phyloP scores from a whole-genome alignment of 352 stramenopile species.

The Globisporangium sylvaticum region DNA sequence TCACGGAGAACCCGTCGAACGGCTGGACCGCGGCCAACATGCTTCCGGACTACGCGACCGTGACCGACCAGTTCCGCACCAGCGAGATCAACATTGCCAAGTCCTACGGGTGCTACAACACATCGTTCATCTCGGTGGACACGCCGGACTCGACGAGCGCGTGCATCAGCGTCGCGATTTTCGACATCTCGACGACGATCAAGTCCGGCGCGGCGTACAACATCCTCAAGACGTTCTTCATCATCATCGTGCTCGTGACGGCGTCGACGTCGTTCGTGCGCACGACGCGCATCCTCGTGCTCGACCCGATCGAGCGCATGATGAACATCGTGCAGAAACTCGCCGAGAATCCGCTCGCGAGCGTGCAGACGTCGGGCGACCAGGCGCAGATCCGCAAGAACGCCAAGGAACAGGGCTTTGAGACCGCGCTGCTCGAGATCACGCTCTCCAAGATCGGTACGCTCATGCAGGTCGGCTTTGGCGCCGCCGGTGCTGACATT shows the following conservation, averaged over 20 bases:
- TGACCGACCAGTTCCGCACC: slow-evolving; percentile 41
- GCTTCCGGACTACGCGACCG: slow-evolving; percentile 32
- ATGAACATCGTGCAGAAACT: slow-evolving; percentile 87
- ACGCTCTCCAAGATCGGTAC: slow-evolving; percentile 79
- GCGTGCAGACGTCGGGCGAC: slow-evolving; percentile 60
- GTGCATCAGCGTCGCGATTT: slow-evolving; percentile 78
- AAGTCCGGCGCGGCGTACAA: slow-evolving; percentile 66
- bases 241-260: slow-evolving; percentile 79
- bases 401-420: slow-evolving; percentile 73
- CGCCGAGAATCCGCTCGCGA: slow-evolving; percentile 85
- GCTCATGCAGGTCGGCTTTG: slow-evolving; percentile 86
- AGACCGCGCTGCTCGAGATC: slow-evolving; percentile 77
- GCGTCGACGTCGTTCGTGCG: slow-evolving; percentile 82
- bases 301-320: slow-evolving; percentile 91
- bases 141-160: slow-evolving; percentile 37
- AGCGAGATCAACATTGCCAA: slow-evolving; percentile 73
- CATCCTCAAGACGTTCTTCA: slow-evolving; percentile 86
- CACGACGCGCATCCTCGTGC: slow-evolving; percentile 77
- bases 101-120: slow-evolving; percentile 72
- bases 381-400: slow-evolving; percentile 71
- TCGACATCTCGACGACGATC: slow-evolving; percentile 65
- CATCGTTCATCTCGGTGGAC: slow-evolving; percentile 55
- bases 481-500: slow-evolving; percentile 74
- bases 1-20: slow-evolving; percentile 59
- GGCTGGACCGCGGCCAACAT: slow-evolving; percentile 39